Conservation (phyloP, 768 basidiomycete genomes). For the Mycena amicta region DNA sequence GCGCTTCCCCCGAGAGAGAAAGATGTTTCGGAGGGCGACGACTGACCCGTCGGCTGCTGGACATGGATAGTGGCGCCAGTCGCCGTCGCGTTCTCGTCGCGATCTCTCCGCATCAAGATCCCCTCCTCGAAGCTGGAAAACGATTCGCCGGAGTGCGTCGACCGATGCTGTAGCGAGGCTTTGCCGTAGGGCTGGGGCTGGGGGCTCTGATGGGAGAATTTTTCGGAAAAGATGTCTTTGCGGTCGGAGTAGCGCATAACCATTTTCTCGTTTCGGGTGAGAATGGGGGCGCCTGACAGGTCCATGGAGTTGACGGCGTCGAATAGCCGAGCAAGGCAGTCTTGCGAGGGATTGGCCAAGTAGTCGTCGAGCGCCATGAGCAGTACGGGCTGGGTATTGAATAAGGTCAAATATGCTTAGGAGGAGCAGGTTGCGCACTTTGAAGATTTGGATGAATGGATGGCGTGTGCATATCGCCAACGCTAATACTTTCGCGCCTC, state of each 20-base stretch:
- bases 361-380: slow-evolving; percentile 95
- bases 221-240: slow-evolving; percentile 90
- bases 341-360: slow-evolving; percentile 85
- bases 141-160: slow-evolving; percentile 61
- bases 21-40: slow-evolving; percentile 71
- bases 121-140: slow-evolving; percentile 74
- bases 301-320: slow-evolving; percentile 94
- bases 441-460: slow-evolving; percentile 84
- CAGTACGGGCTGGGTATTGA: slow-evolving; percentile 93
- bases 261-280: slow-evolving; percentile 83
- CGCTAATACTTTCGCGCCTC: slow-evolving; percentile 81
- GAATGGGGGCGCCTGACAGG: slow-evolving; percentile 70
- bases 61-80: slow-evolving; percentile 28
- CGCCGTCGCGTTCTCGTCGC: slow-evolving; percentile 38
- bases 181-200: slow-evolving; percentile 33
- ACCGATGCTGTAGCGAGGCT: slow-evolving; percentile 41
- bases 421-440: slow-evolving; percentile 33
- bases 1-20: slow-evolving; percentile 80
- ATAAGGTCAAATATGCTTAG: not conserved
- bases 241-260: slow-evolving; percentile 89
- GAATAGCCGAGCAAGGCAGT: slow-evolving; percentile 87
- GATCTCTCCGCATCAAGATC: slow-evolving; percentile 47
- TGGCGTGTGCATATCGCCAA: slow-evolving; percentile 79
- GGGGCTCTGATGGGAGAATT: slow-evolving; percentile 52
- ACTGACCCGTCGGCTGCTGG: slow-evolving; percentile 30